Base-by-base conservation (phyloP, 345 rosid genomes). In the Barbarea vulgaris region DNA sequence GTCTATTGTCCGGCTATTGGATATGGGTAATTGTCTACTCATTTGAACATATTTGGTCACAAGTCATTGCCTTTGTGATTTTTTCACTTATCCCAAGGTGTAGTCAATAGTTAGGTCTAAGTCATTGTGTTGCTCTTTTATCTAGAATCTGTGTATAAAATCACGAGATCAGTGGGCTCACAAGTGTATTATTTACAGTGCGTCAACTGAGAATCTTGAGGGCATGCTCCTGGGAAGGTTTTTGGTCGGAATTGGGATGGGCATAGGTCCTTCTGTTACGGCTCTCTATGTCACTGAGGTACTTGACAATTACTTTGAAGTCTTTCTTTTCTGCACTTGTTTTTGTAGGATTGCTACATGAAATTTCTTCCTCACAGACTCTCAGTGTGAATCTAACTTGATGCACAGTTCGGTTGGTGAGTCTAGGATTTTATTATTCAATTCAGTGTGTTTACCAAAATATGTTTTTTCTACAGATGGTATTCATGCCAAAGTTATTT, bases 221-320 rank as follows among this genome's bases (percentile, higher is more conserved):
- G 94, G 91, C 73, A 94, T 94, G 98, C 97, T 94, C 68, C 77
- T 89, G 13, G 98, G 97, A 62, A 85, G 98, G 82, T 81, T 91
- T 48, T 77, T 91, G 76, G 97, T 94, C 46, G 98, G 98, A 76
- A 94, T 83, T 62, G 96, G 96, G 58, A 89, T 94, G 91, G 98
- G 98, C 67, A 81, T 87, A 81, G 95, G 98, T 12, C 97, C 96
- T 46, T 83, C 96, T 64, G 90, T 89, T 81, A 90, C 97, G 51
- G 87, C 97, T 81, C 96, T 94, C 51, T 94, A 91, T 80, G 96
- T 94, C 57, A 80, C 98, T 78, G 97, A 94, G 97, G 98, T 94
- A 86, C 76, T 55, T 51, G 60, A 56, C 52, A 67, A 36, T 57
- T 47, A 48, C 22, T 28, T 75, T 59, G 10, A 21, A 56, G 31